phyloP scores from a whole-genome alignment of 805 yeast genomes.

The Yarrowia sp. region DNA sequence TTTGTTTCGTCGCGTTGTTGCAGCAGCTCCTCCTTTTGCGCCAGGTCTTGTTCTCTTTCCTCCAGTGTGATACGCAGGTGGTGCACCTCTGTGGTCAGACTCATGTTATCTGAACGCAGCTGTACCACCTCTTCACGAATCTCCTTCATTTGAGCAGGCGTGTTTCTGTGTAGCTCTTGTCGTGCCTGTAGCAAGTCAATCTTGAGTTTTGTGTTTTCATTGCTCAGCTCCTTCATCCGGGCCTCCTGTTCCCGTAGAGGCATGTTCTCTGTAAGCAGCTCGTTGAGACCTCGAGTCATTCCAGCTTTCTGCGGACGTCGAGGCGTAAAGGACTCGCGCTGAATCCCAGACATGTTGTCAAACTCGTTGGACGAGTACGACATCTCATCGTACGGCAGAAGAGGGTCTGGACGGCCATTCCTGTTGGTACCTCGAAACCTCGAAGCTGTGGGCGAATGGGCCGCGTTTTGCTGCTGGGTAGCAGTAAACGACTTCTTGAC shows the following conservation, averaged over 20 bases:
- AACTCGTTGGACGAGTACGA: constrained; percentile 11
- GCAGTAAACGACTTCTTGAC: constrained; percentile 8
- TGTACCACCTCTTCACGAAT: constrained; percentile 10
- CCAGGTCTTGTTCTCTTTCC: background rate
- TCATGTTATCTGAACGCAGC: constrained; percentile 1
- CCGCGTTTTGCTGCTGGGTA: constrained; percentile 2
- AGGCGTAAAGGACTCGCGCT: background rate
- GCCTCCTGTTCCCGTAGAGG: constrained; percentile 16
- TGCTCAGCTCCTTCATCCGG: constrained; percentile 21
- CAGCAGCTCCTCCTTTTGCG: background rate
- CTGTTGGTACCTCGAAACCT: background rate
- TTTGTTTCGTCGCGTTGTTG: constrained; percentile 5
- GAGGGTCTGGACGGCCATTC: background rate
- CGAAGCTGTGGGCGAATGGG: background rate
- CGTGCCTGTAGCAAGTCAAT: constrained; percentile 6
- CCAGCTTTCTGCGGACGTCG: background rate
- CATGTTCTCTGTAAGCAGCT: constrained; percentile 15
- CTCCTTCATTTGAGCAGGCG: constrained; percentile 21
- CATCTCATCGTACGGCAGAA: constrained; percentile 7
- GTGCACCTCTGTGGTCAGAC: constrained; percentile 16
- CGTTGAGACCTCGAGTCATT: constrained; percentile 5
- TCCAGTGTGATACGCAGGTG: background rate
- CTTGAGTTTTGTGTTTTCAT: constrained; percentile 23
- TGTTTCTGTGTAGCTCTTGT: constrained; percentile 10
- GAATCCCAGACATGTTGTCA: constrained; percentile 21